Evolutionary conservation across 805 yeast species (phyloP), one percentile per base, ranked within the genome.

Genomic region (Wickerhamomyces sydowiorum): DNA sequence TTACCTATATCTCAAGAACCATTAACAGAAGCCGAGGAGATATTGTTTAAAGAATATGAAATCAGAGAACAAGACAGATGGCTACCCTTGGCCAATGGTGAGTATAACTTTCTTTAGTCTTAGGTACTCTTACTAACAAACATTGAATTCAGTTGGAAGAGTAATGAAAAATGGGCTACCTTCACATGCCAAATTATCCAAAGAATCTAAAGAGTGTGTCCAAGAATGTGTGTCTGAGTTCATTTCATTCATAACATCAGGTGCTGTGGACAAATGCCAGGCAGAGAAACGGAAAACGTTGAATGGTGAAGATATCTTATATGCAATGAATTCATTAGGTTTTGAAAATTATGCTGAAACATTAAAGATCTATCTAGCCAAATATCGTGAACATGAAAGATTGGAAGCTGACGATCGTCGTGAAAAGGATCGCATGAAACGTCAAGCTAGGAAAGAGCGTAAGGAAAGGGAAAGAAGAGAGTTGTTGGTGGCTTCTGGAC

Each of bases 211-310:
- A 53, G 85, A 82, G 59, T 80, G 89, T 49, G 78, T 84, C 73
- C 93, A 85, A 55, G 91, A 85, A 53, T 84, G 91, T 64, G 91
- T 83, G 1, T 76, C 85, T 24, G 95, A 85, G 61, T 83, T 84
- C 55, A 84, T 85, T 15, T 82, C 90, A 1, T 85, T 85, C 61
- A 76, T 85, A 20, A 85, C 95, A 0, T 80, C 88, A 39, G 90
- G 83, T 54, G 88, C 91, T 1, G 80, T 82, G 29, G 95, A 85
- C 53, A 75, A 80, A 52, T 83, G 90, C 54, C 64, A 75, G n/a
- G 66, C 80, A 19, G 91, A 83, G 47, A 83, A 81, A 58, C 66
- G 95, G 35, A 85, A 85, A 59, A 83, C 91, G 1, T 71, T 85
- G 29, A 84, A 82, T 52, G 93, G 93, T 13, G 93, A 85, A 56